Evolutionary conservation across 2,329 filamentous ascomycete genomes (phyloP).

Genomic region (Pseudogymnoascus sp.): DNA sequence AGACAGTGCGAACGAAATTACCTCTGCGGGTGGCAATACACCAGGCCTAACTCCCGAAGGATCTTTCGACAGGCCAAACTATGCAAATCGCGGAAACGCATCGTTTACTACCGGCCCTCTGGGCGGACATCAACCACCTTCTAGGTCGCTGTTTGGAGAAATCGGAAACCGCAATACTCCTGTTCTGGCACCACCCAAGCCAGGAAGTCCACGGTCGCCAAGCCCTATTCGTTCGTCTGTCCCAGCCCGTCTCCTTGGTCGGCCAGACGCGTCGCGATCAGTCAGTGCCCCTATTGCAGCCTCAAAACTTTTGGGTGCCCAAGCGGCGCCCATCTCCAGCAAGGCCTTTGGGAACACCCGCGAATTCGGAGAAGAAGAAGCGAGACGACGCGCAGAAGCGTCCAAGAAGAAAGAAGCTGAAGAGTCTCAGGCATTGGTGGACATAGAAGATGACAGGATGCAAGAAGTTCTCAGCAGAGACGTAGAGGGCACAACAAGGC

Average conservation of each 20-base stretch:
- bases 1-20: conserved; percentile 58
- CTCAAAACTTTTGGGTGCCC: conserved; percentile 41
- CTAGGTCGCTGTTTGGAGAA: conserved; percentile 46
- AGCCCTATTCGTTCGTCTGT: conserved; percentile 59
- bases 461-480: conserved; percentile 55
- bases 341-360: conserved; percentile 16
- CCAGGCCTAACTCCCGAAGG: conserved; percentile 50
- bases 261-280: conserved; percentile 47
- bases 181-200: conserved; percentile 46
- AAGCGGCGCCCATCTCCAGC: conserved; percentile 38
- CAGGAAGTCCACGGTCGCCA: conserved; percentile 61
- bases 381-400: conserved; percentile 26
- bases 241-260: conserved; percentile 39
- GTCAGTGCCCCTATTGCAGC: conserved; percentile 55
- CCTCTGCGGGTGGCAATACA: conserved; percentile 42
- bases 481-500: conserved; percentile 51
- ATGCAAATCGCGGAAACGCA: conserved; percentile 28
- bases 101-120: conserved; percentile 33
- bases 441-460: conserved; percentile 64
- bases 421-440: conserved; percentile 50
- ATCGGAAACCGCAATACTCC: conserved; percentile 42
- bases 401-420: conserved; percentile 51
- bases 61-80: conserved; percentile 47
- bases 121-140: conserved; percentile 32
- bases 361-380: conserved; percentile 24